Evolutionary conservation across 768 basidiomycete species (phyloP).

Genomic region (Trametopsis cervina): DNA sequence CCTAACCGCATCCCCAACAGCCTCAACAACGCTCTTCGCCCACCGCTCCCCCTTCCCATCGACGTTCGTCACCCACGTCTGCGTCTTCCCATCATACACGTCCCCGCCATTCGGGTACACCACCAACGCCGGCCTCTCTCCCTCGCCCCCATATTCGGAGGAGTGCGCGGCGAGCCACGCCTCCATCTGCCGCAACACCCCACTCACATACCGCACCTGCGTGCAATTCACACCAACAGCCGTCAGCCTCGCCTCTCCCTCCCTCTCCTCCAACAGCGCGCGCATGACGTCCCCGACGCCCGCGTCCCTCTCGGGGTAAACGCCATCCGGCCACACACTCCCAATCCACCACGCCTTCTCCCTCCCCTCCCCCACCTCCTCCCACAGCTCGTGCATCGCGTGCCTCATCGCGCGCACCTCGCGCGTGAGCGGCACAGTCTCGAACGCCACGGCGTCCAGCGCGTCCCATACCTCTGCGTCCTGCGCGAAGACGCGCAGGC

Average conservation of each 20-base stretch:
- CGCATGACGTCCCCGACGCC: constrained; percentile 20
- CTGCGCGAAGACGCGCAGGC: constrained; percentile 46
- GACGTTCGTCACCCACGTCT: constrained; percentile 29
- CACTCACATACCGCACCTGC: constrained; percentile 33
- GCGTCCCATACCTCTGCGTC: constrained; percentile 44
- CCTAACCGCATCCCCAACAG: constrained; percentile 17
- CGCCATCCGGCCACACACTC: constrained; percentile 50
- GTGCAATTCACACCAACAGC: constrained; percentile 79
- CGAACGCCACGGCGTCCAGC: constrained; percentile 66
- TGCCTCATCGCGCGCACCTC: constrained; percentile 61
- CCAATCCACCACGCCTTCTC: constrained; percentile 73
- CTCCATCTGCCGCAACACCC: constrained; percentile 33
- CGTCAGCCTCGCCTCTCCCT: constrained; percentile 29
- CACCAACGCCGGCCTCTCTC: constrained; percentile 43
- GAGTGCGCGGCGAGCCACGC: constrained; percentile 3
- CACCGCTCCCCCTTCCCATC: constrained; percentile 24
- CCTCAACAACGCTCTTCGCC: constrained; percentile 27
- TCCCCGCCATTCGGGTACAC: constrained; percentile 70
- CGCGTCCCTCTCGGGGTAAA: constrained; percentile 37
- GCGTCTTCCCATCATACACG: constrained; percentile 41
- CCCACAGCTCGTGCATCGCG: constrained; percentile 41
- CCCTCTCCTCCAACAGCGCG: background rate
- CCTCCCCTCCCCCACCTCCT: constrained; percentile 5
- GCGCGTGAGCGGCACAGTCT: constrained; percentile 63
- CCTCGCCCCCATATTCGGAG: constrained; percentile 13